Percentiles rank a stretch among this genome's conserved stretches.
phyloP scores from a whole-genome alignment of 2,329 filamentous ascomycete species.

The Hypoxylon sp. region DNA sequence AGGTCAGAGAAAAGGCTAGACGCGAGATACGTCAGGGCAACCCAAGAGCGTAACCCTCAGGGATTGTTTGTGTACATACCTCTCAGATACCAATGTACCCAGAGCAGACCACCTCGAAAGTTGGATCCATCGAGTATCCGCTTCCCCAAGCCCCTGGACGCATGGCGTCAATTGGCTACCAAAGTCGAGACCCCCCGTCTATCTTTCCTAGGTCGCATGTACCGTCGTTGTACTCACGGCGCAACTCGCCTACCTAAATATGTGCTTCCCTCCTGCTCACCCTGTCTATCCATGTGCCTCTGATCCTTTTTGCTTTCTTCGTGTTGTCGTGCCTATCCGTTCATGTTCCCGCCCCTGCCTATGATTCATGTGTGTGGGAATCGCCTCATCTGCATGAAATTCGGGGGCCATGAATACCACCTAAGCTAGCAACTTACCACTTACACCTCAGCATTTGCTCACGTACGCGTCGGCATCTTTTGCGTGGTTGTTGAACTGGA shows the following conservation, averaged over 20 bases:
- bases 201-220: constrained; percentile 30
- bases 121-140: constrained; percentile 28
- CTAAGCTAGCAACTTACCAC: constrained; percentile 20
- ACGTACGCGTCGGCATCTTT: constrained; percentile 12
- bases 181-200: constrained; percentile 27
- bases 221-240: constrained; percentile 23
- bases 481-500: constrained; percentile 15
- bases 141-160: constrained; percentile 34
- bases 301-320: constrained; percentile 34
- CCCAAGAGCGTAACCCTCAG: constrained; percentile 24
- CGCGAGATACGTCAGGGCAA: constrained; percentile 31
- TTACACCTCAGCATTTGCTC: constrained; percentile 9
- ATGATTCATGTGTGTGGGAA: constrained; percentile 40
- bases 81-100: constrained; percentile 3
- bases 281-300: constrained; percentile 31
- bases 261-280: constrained; percentile 28
- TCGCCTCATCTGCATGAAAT: constrained; percentile 38
- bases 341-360: constrained; percentile 19
- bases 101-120: constrained; percentile 8
- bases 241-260: constrained; percentile 26
- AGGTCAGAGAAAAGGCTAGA: constrained; percentile 9
- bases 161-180: constrained; percentile 33
- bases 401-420: constrained; percentile 36
- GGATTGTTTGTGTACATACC: constrained; percentile 13
- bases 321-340: constrained; percentile 26